Evolutionary conservation across 2,329 filamentous ascomycete genomes (phyloP), one percentile per base, ranked within the genome.

Genomic region (Phaeophleospora eucalypticola): DNA sequence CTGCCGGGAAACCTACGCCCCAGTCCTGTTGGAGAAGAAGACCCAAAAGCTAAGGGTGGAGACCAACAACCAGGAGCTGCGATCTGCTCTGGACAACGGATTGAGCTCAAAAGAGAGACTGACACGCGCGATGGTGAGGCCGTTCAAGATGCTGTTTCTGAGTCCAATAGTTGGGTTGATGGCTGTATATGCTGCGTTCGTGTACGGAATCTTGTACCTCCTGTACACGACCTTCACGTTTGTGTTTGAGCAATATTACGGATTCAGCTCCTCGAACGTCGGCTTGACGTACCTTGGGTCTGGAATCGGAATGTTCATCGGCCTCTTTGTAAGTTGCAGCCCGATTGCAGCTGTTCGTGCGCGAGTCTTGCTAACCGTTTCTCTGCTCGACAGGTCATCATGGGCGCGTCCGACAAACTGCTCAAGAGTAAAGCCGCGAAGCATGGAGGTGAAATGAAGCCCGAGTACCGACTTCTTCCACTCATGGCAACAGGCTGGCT

Each of bases 1-100:
- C 45, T 70, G 81, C 1, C 73, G 73, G 48, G 83, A 86, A 60
- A 84, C 82, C 2, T 85, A 84, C 62, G 76, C 74, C 0, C 81
- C 82, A 0, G 77, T 76, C n/a, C 71, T 88, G 3, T 74, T 86
- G 2, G 64, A 70, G 10, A 67, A 72, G 50, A 82, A 81, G 58
- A 77, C 33, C 14, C 63, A 71, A 36, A 72, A 67, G 17, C 70
- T 84, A 9, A 67, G 71, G 37, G 71, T 71, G 48, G 69, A 45
- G 12, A 58, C 56, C 34, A 58, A 54, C 3, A 59, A 58, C 21
- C 41, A 43, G 16, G 41, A 55, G 4, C 48, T 60, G 2, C 53
- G 53, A 33, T 58, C 59, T 2, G 57, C 59, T 35, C 56, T 52
- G 6, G 33, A 14, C 4, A n/a, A n/a, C 8, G 8, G 8, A 8